Evolutionary conservation across 2,329 filamentous ascomycete genomes (phyloP), one percentile per base, ranked within the genome.

Genomic region (Neofusicoccum cordaticola): DNA sequence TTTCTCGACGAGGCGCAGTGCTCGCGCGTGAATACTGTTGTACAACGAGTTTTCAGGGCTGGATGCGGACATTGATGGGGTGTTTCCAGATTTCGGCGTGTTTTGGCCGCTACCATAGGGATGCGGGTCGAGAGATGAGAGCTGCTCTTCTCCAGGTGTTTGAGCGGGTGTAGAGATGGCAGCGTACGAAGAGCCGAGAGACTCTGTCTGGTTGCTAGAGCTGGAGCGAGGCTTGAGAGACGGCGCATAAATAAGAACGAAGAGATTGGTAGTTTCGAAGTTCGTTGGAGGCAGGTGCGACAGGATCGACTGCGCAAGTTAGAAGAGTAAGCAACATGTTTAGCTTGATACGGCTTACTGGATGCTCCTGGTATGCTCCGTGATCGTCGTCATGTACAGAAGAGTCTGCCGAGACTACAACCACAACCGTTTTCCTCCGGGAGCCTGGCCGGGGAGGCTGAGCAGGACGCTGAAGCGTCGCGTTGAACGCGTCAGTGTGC

Each of bases 201-300:
- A 82, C 78, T 86, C 79, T 76, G 86, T 75, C 81, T 74, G 85
- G 70, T 70, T 68, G 65, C 73, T 67, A 53, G 68, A 84, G 66
- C 70, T 68, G 72, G 88, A 83, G 65, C 85, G 75, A 61, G 81
- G 56, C 12, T 74, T 72, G 48, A 96, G 80, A 60, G 86, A 84
- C 0, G 94, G 94, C 2, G 92, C 88, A 77, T 97, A 97, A 73
- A 98, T 94, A 69, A 98, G 84, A 65, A 98, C 85, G 72, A 96
- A 96, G 27, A 97, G 83, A 73, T 91, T 91, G 68, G 89, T 87
- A 67, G 83, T 87, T 52, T 87, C 86, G 67, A 89, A 86, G 75
- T 97, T 88, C 69, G 89, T 88, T 67, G 88, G 86, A 42, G 93
- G 92, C 57, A 98, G 90, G 75, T 96, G 90, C 48, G 93, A 96